Evolutionary conservation across 2,329 filamentous ascomycete species (phyloP).

Genomic region (Alternaria consortialis): DNA sequence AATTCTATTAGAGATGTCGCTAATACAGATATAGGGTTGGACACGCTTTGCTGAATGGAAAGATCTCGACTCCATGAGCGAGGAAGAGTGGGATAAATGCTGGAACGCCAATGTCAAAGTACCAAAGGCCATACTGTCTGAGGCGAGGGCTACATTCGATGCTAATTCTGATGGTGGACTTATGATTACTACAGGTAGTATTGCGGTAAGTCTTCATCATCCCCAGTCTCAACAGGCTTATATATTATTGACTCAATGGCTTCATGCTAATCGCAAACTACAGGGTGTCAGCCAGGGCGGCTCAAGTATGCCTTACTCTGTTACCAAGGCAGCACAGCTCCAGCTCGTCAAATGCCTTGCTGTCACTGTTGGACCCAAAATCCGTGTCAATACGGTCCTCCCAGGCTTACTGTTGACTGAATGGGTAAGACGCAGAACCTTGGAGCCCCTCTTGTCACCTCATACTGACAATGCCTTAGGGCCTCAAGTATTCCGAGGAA

Average conservation of each 20-base stretch:
- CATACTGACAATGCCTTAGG: conserved; percentile 46
- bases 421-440: conserved; percentile 36
- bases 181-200: conserved; percentile 70
- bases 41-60: conserved; percentile 67
- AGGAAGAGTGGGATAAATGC: conserved; percentile 72
- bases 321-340: conserved; percentile 78
- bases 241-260: neutral
- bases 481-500: conserved; percentile 66
- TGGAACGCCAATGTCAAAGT: conserved; percentile 69
- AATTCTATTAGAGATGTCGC: neutral
- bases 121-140: conserved; percentile 61
- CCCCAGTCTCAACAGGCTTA: neutral
- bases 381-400: conserved; percentile 71
- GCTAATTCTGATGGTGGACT: conserved; percentile 69
- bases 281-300: conserved; percentile 61
- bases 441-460: neutral
- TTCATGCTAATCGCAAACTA: neutral
- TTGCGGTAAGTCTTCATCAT: conserved; percentile 59
- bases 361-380: conserved; percentile 67
- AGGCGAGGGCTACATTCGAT: conserved; percentile 67
- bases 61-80: conserved; percentile 66
- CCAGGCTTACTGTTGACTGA: conserved; percentile 71
- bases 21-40: conserved; percentile 60
- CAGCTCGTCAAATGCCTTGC: conserved; percentile 74
- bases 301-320: conserved; percentile 74